Evolutionary conservation across 2,329 filamentous ascomycete genomes (phyloP).

Genomic region (Aspergillus ibericus): DNA sequence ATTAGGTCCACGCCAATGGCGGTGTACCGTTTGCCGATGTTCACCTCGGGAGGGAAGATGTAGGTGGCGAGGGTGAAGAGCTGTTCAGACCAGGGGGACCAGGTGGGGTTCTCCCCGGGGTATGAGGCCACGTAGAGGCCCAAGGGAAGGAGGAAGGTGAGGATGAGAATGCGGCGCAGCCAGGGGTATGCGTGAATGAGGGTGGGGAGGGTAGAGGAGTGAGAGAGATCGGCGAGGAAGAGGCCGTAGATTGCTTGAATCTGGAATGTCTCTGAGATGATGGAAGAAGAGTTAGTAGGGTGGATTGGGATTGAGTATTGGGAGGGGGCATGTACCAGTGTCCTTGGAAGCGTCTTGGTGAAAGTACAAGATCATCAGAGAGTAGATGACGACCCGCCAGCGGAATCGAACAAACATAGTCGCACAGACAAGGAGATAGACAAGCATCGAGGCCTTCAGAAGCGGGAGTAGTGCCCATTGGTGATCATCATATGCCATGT

Average conservation of each 20-base stretch:
- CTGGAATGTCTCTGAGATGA: constrained; percentile 52
- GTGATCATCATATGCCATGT: constrained; percentile 55
- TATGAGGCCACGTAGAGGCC: constrained; percentile 53
- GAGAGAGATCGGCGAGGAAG: constrained; percentile 53
- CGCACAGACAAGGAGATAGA: constrained; percentile 51
- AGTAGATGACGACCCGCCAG: constrained; percentile 49
- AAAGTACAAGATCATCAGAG: constrained; percentile 52
- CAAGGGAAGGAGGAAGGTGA: constrained; percentile 40
- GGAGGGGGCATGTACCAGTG: constrained; percentile 42
- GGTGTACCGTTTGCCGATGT: constrained; percentile 48
- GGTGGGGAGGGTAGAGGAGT: constrained; percentile 48
- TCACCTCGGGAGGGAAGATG: constrained; percentile 49
- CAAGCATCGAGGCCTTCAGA: constrained; percentile 52
- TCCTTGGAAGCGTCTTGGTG: constrained; percentile 48
- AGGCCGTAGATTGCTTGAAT: constrained; percentile 54
- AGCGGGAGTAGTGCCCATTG: constrained; percentile 57
- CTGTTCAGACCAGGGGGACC: constrained; percentile 49
- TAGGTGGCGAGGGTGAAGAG: constrained; percentile 44
- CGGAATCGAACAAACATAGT: constrained; percentile 48
- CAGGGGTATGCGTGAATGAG: constrained; percentile 47
- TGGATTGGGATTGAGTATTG: background rate
- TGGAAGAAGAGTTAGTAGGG: background rate
- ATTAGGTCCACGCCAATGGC: constrained; percentile 52
- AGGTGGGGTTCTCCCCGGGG: constrained; percentile 53
- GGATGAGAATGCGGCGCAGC: constrained; percentile 36